These are phyloP conservation scores for Neurospora terricola DNA, from an alignment of 495 filamentous ascomycete species.

Conservation along the genomic window DNA sequence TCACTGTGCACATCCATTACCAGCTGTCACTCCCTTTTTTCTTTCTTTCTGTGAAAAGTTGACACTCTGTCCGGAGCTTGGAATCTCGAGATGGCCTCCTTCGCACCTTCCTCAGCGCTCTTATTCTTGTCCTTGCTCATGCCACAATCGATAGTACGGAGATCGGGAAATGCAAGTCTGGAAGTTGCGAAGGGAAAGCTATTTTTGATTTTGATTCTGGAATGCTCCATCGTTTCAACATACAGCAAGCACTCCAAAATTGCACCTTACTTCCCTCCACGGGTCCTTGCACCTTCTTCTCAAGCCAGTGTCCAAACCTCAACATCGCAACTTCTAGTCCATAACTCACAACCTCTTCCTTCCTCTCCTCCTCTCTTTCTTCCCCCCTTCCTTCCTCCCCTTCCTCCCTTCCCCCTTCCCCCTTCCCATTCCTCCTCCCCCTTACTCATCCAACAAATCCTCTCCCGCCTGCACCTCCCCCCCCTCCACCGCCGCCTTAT, in stretches of 20 bases:
- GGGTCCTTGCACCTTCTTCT: neutral
- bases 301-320: neutral
- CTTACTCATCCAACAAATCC: constrained; percentile 18
- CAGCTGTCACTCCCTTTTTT: no score
- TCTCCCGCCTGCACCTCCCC: constrained; percentile 38
- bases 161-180: neutral
- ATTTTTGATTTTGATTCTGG: neutral
- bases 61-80: neutral
- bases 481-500: constrained; percentile 31
- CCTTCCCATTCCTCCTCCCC: neutral
- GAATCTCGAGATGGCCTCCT: neutral
- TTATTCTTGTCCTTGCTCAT: neutral
- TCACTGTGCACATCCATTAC: no score
- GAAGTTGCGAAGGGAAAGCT: neutral
- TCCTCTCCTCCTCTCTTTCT: neutral
- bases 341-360: neutral
- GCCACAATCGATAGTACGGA: neutral
- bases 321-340: neutral
- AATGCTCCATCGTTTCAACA: neutral
- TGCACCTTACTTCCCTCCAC: neutral
- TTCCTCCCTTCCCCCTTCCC: no score
- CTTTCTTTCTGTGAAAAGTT: no score
- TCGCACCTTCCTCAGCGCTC: neutral
- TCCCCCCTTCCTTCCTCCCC: neutral
- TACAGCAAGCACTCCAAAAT: neutral